Conservation (phyloP, 2,329 filamentous ascomycete genomes). For the Myriosclerotinia duriaeana region DNA sequence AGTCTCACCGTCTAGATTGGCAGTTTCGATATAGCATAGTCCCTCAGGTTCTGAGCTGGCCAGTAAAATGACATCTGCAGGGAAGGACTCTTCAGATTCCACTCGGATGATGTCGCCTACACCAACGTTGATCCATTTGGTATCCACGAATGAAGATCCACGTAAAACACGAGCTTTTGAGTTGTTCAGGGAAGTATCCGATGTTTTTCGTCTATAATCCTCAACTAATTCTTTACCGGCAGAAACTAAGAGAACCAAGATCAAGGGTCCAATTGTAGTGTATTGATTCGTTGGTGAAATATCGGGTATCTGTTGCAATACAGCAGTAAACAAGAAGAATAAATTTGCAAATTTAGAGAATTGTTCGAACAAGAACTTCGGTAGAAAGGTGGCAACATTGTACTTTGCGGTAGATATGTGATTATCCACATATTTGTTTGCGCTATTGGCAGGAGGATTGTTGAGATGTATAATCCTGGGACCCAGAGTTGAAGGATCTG, state of each 20-base stretch:
- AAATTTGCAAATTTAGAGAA: slow-evolving; percentile 99
- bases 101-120: slow-evolving; percentile 93
- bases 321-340: slow-evolving; percentile 98
- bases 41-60: slow-evolving; percentile 97
- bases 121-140: slow-evolving; percentile 89
- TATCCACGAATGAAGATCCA: slow-evolving; percentile 80
- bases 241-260: slow-evolving; percentile 88
- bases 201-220: slow-evolving; percentile 84
- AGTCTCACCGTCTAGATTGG: slow-evolving; percentile 95
- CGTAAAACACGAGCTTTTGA: slow-evolving; percentile 81
- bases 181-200: slow-evolving; percentile 83
- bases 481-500: slow-evolving; percentile 86
- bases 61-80: slow-evolving; percentile 86
- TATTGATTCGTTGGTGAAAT: slow-evolving; percentile 94
- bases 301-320: slow-evolving; percentile 89
- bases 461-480: slow-evolving; percentile 94
- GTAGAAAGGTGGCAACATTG: slow-evolving; percentile 87
- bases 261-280: slow-evolving; percentile 92
- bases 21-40: slow-evolving; percentile 97
- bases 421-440: slow-evolving; percentile 91
- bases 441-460: slow-evolving; percentile 87
- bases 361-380: slow-evolving; percentile 96
- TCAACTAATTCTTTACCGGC: slow-evolving; percentile 93
- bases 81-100: slow-evolving; percentile 92
- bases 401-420: slow-evolving; percentile 98